Base-by-base conservation (phyloP, 345 rosid genomes). In the Citrus cavaleriei region DNA sequence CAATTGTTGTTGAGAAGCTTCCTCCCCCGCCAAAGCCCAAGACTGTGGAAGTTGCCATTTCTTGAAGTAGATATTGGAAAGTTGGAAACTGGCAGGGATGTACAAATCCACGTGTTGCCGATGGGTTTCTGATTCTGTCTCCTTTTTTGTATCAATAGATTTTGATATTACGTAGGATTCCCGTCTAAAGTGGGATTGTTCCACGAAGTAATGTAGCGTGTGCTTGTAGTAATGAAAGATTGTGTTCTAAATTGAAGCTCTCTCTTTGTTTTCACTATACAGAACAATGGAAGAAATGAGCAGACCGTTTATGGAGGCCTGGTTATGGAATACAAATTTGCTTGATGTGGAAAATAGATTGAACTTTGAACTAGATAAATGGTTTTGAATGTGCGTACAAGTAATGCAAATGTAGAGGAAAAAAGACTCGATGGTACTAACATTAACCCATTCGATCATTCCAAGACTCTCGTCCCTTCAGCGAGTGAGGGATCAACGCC, bases 21-120 rank as follows among this genome's bases (percentile, higher is more conserved):
- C 92, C 94, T 10, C 92, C 98, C 2, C 91, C 87, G 3, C 81
- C 93, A 25, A 88, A 87, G 85, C 72, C 93, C 10, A 91, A 83
- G 81, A 85, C 83, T 3, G 87, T 91, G 14, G 86, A 90, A 66
- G 82, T 90, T 19, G 10, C 86, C n/a, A 83, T 91, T 49, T 87
- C 93, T 81, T 91, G 81, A 86, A 19, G 32, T 2, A 66, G 64
- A 62, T 32, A 62, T 32, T 25, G 37, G 37, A 22, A 37, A 6
- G 5, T 46, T 16, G 37, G 24, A 22, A 37, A 14, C 2, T 1
- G 42, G 5, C 7, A 9, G 4, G 10, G n/a, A 64, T 19, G 70
- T 35, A 3, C 42, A 65, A 1, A 37, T 46, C 27, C 73, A 46
- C 37, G 27, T 10, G 27, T 21, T 28, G 4, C 60, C 59, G 4